Evolutionary conservation across 345 rosid genomes (phyloP).

Genomic region (Euphorbia tirucalli): DNA sequence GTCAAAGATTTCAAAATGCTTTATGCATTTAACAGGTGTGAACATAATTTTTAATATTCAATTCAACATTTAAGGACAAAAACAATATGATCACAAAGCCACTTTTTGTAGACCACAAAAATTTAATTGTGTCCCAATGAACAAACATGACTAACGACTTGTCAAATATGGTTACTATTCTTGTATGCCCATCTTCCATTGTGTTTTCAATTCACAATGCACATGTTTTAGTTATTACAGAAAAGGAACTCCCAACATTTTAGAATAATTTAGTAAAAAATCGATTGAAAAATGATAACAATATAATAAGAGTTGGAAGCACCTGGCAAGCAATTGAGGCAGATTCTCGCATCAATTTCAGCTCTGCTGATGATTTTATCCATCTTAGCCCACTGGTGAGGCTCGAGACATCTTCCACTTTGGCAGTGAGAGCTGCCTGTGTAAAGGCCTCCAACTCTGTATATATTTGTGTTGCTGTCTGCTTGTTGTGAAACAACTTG

Average conservation of each 20-base stretch:
- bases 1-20: neutral
- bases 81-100: neutral
- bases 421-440: slow-evolving; percentile 43
- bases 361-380: slow-evolving; percentile 85
- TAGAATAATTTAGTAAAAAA: too few species aligned
- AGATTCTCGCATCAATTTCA: slow-evolving; percentile 87
- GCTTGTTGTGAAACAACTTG: slow-evolving; percentile 68
- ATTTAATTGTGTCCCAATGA: neutral
- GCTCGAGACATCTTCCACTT: slow-evolving; percentile 60
- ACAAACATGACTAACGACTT: neutral
- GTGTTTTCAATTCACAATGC: neutral
- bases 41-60: neutral
- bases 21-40: neutral
- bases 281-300: neutral
- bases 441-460: slow-evolving; percentile 67
- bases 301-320: slow-evolving; percentile 18
- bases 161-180: neutral
- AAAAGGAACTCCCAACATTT: neutral
- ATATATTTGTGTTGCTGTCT: slow-evolving; percentile 58
- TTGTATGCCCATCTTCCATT: neutral
- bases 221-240: neutral
- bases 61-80: neutral
- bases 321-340: slow-evolving; percentile 98
- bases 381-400: slow-evolving; percentile 71
- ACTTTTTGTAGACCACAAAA: neutral